Percentiles rank a stretch among this genome's conserved stretches.
These are phyloP conservation scores for Neurospora sp. DNA, from an alignment of 495 filamentous ascomycete species.

Conservation along the genomic window DNA sequence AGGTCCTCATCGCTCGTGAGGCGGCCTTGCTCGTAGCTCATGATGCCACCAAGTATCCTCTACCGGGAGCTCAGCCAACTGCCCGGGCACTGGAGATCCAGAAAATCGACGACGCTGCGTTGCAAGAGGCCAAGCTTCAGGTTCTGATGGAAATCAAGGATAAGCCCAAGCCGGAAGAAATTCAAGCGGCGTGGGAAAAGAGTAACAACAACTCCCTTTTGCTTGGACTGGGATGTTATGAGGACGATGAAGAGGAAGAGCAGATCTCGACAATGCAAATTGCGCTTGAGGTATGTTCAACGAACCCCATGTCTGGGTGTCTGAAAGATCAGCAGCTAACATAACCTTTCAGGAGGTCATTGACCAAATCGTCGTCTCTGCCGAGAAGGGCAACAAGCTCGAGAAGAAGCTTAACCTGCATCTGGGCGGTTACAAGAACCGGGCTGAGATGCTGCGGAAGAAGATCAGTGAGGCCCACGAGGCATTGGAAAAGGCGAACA, in stretches of 20 bases:
- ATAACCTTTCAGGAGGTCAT: constrained; percentile 51
- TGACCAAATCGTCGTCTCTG: constrained; percentile 56
- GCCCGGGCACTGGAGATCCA: constrained; percentile 52
- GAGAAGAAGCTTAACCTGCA: constrained; percentile 90
- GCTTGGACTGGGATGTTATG: constrained; percentile 69
- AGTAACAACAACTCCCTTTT: constrained; percentile 48
- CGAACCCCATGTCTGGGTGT: constrained; percentile 1
- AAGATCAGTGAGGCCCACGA: constrained; percentile 74
- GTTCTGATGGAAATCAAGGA: constrained; percentile 62
- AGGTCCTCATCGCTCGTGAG: constrained; percentile 59
- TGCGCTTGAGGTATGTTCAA: constrained; percentile 52
- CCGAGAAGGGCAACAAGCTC: constrained; percentile 69
- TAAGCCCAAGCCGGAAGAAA: constrained; percentile 47
- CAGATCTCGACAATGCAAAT: constrained; percentile 48
- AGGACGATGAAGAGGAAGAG: constrained; percentile 58
- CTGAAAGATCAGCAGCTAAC: constrained; percentile 8
- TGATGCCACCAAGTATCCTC: constrained; percentile 65
- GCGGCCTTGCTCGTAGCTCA: constrained; percentile 68
- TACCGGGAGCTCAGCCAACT: constrained; percentile 53
- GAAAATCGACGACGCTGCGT: constrained; percentile 55
- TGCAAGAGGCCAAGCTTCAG: constrained; percentile 66
- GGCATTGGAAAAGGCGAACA: constrained; percentile 62
- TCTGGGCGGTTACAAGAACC: constrained; percentile 83
- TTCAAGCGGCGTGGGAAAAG: constrained; percentile 58
- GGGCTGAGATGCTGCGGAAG: constrained; percentile 65